Conservation (phyloP, 192 early-diverging fungal genomes). For the Entomortierella beljakovae region DNA sequence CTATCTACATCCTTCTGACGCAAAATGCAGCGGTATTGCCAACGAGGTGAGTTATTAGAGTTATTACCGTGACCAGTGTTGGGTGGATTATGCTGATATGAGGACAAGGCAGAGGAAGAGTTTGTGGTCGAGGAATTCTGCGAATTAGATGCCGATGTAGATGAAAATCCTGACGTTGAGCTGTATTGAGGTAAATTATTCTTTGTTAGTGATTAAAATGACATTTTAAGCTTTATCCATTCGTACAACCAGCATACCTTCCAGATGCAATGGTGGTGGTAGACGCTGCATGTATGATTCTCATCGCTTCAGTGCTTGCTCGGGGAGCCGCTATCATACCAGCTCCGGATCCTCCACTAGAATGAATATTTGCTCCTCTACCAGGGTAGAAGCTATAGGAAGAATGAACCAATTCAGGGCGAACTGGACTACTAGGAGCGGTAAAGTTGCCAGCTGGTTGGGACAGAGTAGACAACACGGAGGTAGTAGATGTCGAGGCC, state of each 20-base stretch:
- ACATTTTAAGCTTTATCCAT: background rate
- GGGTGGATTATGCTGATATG: background rate
- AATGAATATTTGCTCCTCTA: background rate
- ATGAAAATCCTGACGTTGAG: too few species aligned
- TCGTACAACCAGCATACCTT: slow-evolving; percentile 1
- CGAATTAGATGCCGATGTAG: too few species aligned
- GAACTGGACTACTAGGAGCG: background rate
- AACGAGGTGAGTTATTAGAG: slow-evolving; percentile 10
- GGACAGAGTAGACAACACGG: background rate
- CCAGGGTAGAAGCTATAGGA: slow-evolving; percentile 28
- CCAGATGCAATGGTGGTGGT: background rate
- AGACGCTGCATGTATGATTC: slow-evolving; percentile 16
- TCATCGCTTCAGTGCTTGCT: slow-evolving; percentile 38
- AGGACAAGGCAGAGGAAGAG: too few species aligned
- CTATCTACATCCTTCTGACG: slow-evolving; percentile 51
- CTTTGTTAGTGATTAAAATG: too few species aligned
- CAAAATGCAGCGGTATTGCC: slow-evolving; percentile 51
- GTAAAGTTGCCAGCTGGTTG: background rate
- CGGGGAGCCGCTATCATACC: slow-evolving; percentile 1
- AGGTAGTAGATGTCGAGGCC: background rate
- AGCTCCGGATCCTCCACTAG: background rate
- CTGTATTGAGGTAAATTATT: too few species aligned
- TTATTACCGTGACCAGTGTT: background rate
- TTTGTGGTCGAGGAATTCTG: too few species aligned
- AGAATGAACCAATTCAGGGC: slow-evolving; percentile 25